These are phyloP conservation scores for Xylaria flabelliformis DNA, from an alignment of 495 filamentous ascomycete genomes.

Conservation along the genomic window DNA sequence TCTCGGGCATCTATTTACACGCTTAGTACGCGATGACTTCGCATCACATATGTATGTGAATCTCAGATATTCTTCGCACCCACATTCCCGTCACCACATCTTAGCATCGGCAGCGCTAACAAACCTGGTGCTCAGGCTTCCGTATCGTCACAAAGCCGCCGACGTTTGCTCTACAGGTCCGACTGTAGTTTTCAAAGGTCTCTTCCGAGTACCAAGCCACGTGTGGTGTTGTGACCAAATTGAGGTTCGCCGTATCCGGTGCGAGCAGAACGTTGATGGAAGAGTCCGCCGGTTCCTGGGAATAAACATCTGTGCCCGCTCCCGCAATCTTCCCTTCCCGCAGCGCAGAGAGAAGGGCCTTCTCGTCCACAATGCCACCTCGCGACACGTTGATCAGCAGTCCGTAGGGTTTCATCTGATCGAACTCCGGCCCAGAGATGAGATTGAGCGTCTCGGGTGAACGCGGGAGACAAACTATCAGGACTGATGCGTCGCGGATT, in stretches of 20 bases:
- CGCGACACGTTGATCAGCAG: constrained; percentile 63
- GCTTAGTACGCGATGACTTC: background rate
- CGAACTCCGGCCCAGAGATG: constrained; percentile 55
- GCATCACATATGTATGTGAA: background rate
- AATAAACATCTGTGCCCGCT: constrained; percentile 62
- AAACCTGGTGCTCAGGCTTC: constrained; percentile 32
- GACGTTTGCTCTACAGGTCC: constrained; percentile 38
- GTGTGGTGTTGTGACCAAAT: constrained; percentile 50
- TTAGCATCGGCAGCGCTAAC: background rate
- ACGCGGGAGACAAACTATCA: constrained; percentile 57
- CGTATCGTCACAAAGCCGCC: constrained; percentile 32
- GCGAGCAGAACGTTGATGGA: constrained; percentile 34
- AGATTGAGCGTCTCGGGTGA: constrained; percentile 52
- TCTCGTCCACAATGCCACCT: constrained; percentile 64
- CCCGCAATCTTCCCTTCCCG: constrained; percentile 54
- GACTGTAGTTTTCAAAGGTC: constrained; percentile 46
- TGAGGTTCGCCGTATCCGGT: constrained; percentile 39
- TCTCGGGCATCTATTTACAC: background rate
- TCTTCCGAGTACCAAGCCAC: constrained; percentile 50
- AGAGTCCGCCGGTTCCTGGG: constrained; percentile 55
- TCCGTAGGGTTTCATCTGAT: constrained; percentile 53
- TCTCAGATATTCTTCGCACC: background rate
- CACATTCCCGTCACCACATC: background rate
- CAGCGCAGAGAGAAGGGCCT: constrained; percentile 55
- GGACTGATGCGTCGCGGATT: constrained; percentile 52